Evolutionary conservation across 106 monocot genomes (phyloP).

Genomic region (Dendrobium huoshanense): DNA sequence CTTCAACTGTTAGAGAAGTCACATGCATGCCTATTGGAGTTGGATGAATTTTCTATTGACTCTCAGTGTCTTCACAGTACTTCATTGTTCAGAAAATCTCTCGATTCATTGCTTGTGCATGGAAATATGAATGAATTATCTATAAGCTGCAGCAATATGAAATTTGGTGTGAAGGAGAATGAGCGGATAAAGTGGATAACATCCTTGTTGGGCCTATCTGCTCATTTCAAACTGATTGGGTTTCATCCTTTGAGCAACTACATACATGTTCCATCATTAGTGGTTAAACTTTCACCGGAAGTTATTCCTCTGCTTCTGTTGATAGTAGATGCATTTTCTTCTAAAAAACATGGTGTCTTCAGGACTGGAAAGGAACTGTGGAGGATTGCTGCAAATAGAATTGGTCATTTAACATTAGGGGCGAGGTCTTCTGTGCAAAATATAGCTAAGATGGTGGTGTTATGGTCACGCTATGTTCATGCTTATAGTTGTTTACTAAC

Average conservation of each 20-base stretch:
- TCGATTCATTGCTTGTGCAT: constrained; percentile 21
- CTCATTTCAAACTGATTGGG: constrained; percentile 23
- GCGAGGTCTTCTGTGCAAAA: constrained; percentile 26
- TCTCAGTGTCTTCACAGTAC: constrained; percentile 21
- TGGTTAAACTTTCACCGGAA: constrained; percentile 32
- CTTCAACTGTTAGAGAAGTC: constrained; percentile 30
- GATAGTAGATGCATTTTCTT: constrained; percentile 25
- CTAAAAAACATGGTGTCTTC: constrained; percentile 4
- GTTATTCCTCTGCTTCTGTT: constrained; percentile 32
- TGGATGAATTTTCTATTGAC: constrained; percentile 26
- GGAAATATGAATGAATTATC: constrained; percentile 24
- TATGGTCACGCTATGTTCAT: constrained; percentile 51
- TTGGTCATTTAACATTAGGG: background rate
- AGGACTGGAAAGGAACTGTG: constrained; percentile 56
- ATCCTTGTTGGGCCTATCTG: constrained; percentile 30
- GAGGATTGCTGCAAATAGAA: constrained; percentile 42
- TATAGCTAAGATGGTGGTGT: constrained; percentile 25
- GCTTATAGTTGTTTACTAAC: constrained; percentile 50
- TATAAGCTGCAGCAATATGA: constrained; percentile 27
- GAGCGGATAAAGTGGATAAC: constrained; percentile 15
- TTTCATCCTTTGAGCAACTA: constrained; percentile 23
- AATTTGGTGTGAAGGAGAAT: constrained; percentile 41
- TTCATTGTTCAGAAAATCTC: constrained; percentile 29
- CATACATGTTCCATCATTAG: constrained; percentile 23
- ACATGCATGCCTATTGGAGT: constrained; percentile 32